phyloP scores from a whole-genome alignment of 2,329 filamentous ascomycete species.

The Calonectria crousiana region DNA sequence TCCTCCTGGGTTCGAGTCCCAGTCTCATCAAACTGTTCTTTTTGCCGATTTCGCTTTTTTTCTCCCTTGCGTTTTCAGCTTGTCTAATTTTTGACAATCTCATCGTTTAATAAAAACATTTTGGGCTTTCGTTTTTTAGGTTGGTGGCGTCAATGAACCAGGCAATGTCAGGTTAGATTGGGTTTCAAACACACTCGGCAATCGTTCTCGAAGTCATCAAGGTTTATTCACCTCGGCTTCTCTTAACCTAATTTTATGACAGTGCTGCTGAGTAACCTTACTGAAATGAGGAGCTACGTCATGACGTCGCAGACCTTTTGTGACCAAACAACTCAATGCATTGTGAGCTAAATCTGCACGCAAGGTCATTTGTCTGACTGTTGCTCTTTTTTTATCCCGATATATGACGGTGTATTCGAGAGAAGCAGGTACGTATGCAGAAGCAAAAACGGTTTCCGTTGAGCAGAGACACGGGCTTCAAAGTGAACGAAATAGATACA shows the following conservation, averaged over 20 bases:
- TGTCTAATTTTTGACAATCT: not conserved
- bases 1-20: conserved; percentile 30
- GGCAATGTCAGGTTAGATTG: not conserved
- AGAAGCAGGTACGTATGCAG: not conserved
- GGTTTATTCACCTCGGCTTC: not conserved
- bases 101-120: not conserved
- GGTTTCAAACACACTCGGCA: not conserved
- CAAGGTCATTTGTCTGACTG: not conserved
- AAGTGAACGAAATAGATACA: not conserved
- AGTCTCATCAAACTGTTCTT: conserved; percentile 22
- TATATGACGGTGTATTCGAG: not conserved
- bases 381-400: not conserved
- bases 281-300: not conserved
- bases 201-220: not conserved
- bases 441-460: not conserved
- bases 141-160: not conserved
- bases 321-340: not conserved
- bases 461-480: not conserved
- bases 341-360: not conserved
- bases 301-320: not conserved
- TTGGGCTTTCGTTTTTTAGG: not conserved
- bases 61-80: not conserved
- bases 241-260: not conserved
- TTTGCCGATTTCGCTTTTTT: not conserved
- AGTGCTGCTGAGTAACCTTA: not conserved